Conservation (phyloP, 106 monocot species). For the Apostasia shenzhenica region DNA sequence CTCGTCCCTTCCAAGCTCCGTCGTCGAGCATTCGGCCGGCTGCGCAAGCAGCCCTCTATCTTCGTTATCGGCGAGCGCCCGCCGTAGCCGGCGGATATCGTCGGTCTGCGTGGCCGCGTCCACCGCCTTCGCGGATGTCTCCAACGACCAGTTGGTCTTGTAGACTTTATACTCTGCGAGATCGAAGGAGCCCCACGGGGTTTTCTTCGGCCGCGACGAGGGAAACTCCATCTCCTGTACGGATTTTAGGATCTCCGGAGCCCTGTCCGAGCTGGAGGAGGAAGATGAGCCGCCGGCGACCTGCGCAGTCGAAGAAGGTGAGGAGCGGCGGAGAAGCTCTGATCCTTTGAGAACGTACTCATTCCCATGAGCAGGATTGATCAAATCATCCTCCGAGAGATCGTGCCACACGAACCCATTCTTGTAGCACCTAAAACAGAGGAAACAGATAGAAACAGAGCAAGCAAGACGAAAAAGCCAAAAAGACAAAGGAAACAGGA, state of each 20-base stretch:
- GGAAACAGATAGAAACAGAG: background rate
- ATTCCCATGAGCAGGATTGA: constrained; percentile 49
- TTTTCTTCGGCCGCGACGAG: constrained; percentile 23
- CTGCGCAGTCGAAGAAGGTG: constrained; percentile 4
- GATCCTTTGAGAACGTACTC: constrained; percentile 93
- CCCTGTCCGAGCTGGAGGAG: constrained; percentile 33
- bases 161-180: constrained; percentile 74
- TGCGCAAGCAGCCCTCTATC: background rate
- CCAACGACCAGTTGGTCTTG: constrained; percentile 36
- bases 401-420: constrained; percentile 93
- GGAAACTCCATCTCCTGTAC: background rate
- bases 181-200: constrained; percentile 41
- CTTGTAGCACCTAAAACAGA: constrained; percentile 61
- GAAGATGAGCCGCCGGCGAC: constrained; percentile 16
- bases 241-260: constrained; percentile 3
- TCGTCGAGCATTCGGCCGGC: constrained; percentile 4
- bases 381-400: constrained; percentile 69
- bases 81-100: constrained; percentile 26
- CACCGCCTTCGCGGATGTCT: constrained; percentile 23
- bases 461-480: background rate
- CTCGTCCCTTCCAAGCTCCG: constrained; percentile 53
- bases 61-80: constrained; percentile 6
- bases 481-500: background rate
- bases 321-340: constrained; percentile 26
- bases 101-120: constrained; percentile 88